Conservation (phyloP, 768 basidiomycete species). For the Solioccasus polychromus region DNA sequence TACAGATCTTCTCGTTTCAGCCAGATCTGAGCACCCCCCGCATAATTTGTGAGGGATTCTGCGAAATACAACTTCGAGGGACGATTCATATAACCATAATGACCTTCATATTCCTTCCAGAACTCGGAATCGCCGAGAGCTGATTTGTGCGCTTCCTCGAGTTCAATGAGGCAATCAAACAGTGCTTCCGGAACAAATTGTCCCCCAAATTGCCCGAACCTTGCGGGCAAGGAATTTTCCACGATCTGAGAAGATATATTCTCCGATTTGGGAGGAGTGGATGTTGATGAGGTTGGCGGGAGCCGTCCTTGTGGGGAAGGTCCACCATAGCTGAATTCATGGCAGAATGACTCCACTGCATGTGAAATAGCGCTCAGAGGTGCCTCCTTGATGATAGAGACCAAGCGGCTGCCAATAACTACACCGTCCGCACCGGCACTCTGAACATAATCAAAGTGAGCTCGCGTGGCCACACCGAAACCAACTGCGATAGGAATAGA, state of each 20-base stretch:
- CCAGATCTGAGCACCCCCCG: conserved; percentile 96
- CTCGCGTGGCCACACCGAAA: conserved; percentile 89
- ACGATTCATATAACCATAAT: conserved; percentile 93
- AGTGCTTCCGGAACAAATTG: conserved; percentile 97
- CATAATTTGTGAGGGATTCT: conserved; percentile 83
- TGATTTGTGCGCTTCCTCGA: conserved; percentile 85
- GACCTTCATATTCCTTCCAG: conserved; percentile 84
- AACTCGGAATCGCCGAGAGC: conserved; percentile 89
- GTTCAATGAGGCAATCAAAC: conserved; percentile 87
- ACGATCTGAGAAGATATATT: conserved; percentile 30
- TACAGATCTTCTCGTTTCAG: conserved; percentile 93
- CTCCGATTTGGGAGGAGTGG: conserved; percentile 2
- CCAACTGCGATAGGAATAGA: conserved; percentile 89
- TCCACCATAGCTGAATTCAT: conserved; percentile 54
- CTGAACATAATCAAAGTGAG: conserved; percentile 83
- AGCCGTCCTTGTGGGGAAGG: conserved; percentile 17
- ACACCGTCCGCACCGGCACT: conserved; percentile 93
- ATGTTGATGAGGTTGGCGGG: background rate
- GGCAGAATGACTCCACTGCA: conserved; percentile 71
- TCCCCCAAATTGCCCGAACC: conserved; percentile 95
- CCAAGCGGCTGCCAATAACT: conserved; percentile 87
- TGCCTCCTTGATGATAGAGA: conserved; percentile 72
- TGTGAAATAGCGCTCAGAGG: conserved; percentile 45
- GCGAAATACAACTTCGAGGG: conserved; percentile 92
- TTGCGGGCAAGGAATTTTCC: conserved; percentile 58